Evolutionary conservation across 371 early-diverging fungal species (phyloP).

Genomic region (Smittium culicis): DNA sequence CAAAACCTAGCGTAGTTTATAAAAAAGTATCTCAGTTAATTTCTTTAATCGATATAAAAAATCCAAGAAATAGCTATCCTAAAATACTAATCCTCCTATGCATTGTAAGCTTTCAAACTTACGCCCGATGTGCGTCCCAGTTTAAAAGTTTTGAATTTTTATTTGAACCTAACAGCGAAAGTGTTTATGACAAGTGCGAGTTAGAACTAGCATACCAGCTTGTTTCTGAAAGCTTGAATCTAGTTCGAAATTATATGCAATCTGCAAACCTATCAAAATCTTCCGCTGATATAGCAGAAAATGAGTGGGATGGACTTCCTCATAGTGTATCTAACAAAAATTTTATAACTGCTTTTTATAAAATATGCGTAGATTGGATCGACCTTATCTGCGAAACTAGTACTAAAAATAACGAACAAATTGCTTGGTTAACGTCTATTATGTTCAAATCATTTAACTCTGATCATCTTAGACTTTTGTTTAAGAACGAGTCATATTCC

Average conservation of each 20-base stretch:
- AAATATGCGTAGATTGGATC: not conserved
- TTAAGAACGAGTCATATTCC: not conserved
- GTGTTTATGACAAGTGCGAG: not conserved
- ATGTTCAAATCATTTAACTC: not conserved
- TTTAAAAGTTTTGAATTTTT: not conserved
- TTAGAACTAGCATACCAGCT: not conserved
- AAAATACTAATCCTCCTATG: not conserved
- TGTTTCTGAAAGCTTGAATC: not conserved
- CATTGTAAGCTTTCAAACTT: not conserved
- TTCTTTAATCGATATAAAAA: not conserved
- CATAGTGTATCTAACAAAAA: not conserved
- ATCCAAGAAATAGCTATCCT: not conserved
- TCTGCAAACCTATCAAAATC: not conserved
- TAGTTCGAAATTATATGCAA: not conserved
- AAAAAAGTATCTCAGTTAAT: not conserved
- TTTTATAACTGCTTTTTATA: not conserved
- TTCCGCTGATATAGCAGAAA: not conserved
- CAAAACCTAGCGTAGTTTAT: not conserved
- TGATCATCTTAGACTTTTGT: not conserved
- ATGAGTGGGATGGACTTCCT: not conserved
- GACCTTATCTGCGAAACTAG: not conserved
- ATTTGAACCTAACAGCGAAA: not conserved
- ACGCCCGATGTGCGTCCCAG: not conserved
- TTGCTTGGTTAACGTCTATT: not conserved
- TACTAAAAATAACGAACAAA: not conserved